Evolutionary conservation across 2,329 filamentous ascomycete genomes (phyloP).

Genomic region (Venturia carpophila): DNA sequence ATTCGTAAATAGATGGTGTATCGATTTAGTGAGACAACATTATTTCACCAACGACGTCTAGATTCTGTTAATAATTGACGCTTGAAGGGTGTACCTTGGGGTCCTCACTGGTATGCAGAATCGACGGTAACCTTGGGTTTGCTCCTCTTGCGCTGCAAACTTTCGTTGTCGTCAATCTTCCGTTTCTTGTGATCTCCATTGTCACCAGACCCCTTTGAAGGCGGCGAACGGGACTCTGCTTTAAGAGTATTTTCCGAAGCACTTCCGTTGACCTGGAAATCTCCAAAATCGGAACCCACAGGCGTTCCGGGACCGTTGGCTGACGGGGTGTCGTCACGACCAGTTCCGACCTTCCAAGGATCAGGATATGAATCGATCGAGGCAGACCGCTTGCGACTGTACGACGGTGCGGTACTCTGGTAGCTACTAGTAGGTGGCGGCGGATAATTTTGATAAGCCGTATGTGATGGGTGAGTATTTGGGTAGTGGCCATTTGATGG

Average conservation of each 20-base stretch:
- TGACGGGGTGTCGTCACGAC: neutral
- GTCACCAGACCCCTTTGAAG: neutral
- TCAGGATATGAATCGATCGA: neutral
- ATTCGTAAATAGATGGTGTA: neutral
- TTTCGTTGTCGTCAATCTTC: slow-evolving; percentile 6
- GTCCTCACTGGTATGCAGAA: slow-evolving; percentile 7
- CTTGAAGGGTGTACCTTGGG: neutral
- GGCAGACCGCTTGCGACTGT: slow-evolving; percentile 6
- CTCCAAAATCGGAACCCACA: slow-evolving; percentile 15
- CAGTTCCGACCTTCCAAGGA: slow-evolving; percentile 13
- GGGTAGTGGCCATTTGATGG: neutral
- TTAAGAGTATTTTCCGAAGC: slow-evolving; percentile 9
- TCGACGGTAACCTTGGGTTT: slow-evolving; percentile 1
- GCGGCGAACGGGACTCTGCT: slow-evolving; percentile 3
- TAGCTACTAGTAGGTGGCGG: neutral
- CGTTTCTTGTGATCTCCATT: slow-evolving; percentile 4
- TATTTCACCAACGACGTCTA: slow-evolving; percentile 12
- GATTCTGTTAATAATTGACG: neutral
- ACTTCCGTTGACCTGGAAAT: slow-evolving; percentile 9
- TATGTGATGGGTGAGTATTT: neutral
- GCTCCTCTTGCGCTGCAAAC: slow-evolving; percentile 11
- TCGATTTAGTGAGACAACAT: neutral
- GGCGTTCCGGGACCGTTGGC: slow-evolving; percentile 12
- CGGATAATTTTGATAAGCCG: neutral
- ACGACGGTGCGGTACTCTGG: neutral